Percentiles rank a stretch among this genome's conserved stretches.
Evolutionary conservation across 2,329 filamentous ascomycete genomes (phyloP).

Genomic region (Alternaria metachromatica): DNA sequence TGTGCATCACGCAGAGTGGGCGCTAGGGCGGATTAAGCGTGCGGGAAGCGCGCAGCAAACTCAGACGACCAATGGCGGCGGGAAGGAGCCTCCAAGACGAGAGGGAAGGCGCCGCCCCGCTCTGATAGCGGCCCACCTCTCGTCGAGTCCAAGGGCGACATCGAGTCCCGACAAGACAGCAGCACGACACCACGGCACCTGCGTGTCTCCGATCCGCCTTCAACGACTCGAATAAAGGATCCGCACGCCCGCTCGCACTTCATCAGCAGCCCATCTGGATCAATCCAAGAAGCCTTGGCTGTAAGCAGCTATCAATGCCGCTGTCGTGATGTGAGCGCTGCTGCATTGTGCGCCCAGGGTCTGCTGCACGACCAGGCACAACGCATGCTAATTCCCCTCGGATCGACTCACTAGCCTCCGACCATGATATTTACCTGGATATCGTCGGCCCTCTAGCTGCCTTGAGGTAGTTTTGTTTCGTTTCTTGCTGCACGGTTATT

Average conservation of each 20-base stretch:
- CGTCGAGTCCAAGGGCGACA: slow-evolving; percentile 10
- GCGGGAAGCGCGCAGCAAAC: slow-evolving; percentile 27
- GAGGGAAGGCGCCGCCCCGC: slow-evolving; percentile 31
- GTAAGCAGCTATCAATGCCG: slow-evolving; percentile 22
- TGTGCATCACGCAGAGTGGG: slow-evolving; percentile 23
- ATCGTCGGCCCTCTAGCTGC: slow-evolving; percentile 15
- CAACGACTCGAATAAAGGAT: slow-evolving; percentile 10
- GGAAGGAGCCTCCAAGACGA: slow-evolving; percentile 18
- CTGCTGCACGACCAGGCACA: slow-evolving; percentile 25
- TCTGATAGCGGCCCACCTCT: slow-evolving; percentile 13
- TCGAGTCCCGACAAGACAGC: slow-evolving; percentile 23
- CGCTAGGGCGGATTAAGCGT: slow-evolving; percentile 29
- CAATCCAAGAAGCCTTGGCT: slow-evolving; percentile 16
- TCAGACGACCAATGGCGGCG: slow-evolving; percentile 24
- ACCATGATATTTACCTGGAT: slow-evolving; percentile 25
- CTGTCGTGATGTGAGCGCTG: slow-evolving; percentile 18
- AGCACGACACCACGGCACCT: neutral
- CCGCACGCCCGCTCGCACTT: slow-evolving; percentile 17
- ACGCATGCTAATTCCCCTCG: slow-evolving; percentile 27
- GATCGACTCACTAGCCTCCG: slow-evolving; percentile 11
- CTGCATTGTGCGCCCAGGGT: slow-evolving; percentile 20
- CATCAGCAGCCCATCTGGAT: slow-evolving; percentile 17
- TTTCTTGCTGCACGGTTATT: slow-evolving; percentile 36
- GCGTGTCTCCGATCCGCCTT: neutral
- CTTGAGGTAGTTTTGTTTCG: slow-evolving; percentile 30